Base-by-base conservation (phyloP, 352 stramenopile species). In the Globisporangium sylvaticum region DNA sequence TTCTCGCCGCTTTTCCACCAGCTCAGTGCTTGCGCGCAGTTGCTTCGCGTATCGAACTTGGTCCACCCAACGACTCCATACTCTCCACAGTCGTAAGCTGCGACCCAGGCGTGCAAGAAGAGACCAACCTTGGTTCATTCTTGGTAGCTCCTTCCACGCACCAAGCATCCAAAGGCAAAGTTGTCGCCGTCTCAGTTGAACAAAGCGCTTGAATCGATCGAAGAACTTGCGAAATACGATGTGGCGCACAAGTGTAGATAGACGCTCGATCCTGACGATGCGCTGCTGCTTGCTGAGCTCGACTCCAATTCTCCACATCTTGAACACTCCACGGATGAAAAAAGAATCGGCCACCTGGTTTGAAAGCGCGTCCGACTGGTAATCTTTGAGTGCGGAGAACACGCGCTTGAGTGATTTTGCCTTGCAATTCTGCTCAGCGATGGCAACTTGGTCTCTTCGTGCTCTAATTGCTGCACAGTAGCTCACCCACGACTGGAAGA, bases 81-180 rank as follows among this genome's bases (percentile, higher is more conserved):
- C 32, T n/a, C 22, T 56, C n/a, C 18, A 25, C 18, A 59, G 31
- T 20, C 29, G 60, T 54, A 59, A 3, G 3, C 25, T 58, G 31
- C 20, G 3, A 10, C 60, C 60, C 15, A 56, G 4, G 12, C 15
- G 31, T 39, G 27, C 31, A 15, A 66, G 48, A 15, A 58, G 22
- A 27, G 22, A 29, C 3, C 22, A 22, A 8, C 48, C 60, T 39
- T 58, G 44, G 20, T 54, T 27, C 18, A 20, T 7, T 27, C 48
- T 50, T n/a, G 32, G 60, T 8, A 58, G 31, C n/a, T 59, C 34
- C 22, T 34, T 48, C 60, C 60, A 66, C 18, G 6, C 29, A 4
- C n/a, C 8, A 7, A 58, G 15, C 2, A 58, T n/a, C 20, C 48
- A 27, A n/a, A 25, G 27, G 12, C 29, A 66, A 22, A 50, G 31